These are phyloP conservation scores for Trypanosoma lewisi DNA, from an alignment of 208 protist species.

Conservation along the genomic window DNA sequence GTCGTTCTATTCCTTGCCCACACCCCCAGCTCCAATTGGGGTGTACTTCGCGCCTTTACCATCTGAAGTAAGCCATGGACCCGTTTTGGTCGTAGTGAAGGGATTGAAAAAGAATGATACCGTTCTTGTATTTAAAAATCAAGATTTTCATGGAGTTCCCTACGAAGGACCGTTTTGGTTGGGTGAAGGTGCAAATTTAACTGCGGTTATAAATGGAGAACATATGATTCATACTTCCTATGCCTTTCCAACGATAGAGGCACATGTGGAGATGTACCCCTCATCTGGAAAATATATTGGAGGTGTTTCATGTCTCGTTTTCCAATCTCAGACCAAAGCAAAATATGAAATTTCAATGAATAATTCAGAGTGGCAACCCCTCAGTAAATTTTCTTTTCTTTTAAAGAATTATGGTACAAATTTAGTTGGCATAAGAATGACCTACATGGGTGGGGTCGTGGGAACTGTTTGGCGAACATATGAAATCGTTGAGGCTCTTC, in stretches of 20 bases:
- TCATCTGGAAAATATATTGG: slow-evolving; percentile 53
- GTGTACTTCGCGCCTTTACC: slow-evolving; percentile 27
- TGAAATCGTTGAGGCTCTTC: slow-evolving; percentile 31
- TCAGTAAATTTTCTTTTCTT: slow-evolving; percentile 27
- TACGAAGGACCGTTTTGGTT: slow-evolving; percentile 62
- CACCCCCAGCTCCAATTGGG: neutral
- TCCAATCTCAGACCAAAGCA: slow-evolving; percentile 14
- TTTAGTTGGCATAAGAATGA: slow-evolving; percentile 28
- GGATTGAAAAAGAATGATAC: slow-evolving; percentile 25
- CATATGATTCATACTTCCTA: slow-evolving; percentile 31
- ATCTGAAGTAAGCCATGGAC: slow-evolving; percentile 30
- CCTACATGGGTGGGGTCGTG: slow-evolving; percentile 42
- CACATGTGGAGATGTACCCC: slow-evolving; percentile 47
- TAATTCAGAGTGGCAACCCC: slow-evolving; percentile 14
- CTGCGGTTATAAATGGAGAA: slow-evolving; percentile 45
- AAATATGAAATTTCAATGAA: slow-evolving; percentile 54
- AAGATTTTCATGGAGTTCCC: slow-evolving; percentile 27
- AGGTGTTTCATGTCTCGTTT: slow-evolving; percentile 47
- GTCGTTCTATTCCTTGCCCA: slow-evolving; percentile 38
- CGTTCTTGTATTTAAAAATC: slow-evolving; percentile 41
- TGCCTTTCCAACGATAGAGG: slow-evolving; percentile 28
- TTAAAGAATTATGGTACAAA: slow-evolving; percentile 30
- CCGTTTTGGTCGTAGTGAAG: slow-evolving; percentile 43
- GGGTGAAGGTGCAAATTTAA: slow-evolving; percentile 32
- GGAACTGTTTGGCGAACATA: slow-evolving; percentile 31